These are phyloP conservation scores for Cenchrus americanus DNA, from an alignment of 176 grass and related monocot genomes.

Conservation along the genomic window DNA sequence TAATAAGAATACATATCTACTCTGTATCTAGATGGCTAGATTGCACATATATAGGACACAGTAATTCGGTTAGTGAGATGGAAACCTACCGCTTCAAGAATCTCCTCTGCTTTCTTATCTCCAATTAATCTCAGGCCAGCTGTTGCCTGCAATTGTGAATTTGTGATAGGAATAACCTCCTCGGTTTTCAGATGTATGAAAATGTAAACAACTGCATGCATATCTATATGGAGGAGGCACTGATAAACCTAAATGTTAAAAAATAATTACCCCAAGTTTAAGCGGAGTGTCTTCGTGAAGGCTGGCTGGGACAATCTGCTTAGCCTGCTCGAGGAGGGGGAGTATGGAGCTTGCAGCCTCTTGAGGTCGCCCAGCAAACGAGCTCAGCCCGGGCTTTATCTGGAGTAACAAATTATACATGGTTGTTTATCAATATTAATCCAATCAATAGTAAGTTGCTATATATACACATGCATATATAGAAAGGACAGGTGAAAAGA, in stretches of 20 bases:
- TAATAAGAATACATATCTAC: too few relatives aligned
- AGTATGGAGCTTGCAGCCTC: conserved; percentile 39
- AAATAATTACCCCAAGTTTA: conserved; percentile 35
- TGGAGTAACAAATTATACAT: background rate
- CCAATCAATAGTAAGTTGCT: too few relatives aligned
- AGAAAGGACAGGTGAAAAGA: too few relatives aligned
- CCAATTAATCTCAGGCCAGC: conserved; percentile 10
- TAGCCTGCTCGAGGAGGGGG: conserved; percentile 51
- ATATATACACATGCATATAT: too few relatives aligned
- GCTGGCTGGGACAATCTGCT: conserved; percentile 33
- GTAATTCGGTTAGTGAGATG: too few relatives aligned
- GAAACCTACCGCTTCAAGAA: background rate
- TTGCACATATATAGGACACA: too few relatives aligned
- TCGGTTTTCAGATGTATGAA: background rate
- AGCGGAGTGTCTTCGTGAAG: conserved; percentile 47
- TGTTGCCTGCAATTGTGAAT: conserved; percentile 13
- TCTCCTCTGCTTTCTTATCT: conserved; percentile 5
- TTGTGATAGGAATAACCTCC: background rate
- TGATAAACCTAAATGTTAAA: background rate
- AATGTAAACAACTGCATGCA: background rate
- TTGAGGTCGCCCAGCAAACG: conserved; percentile 47
- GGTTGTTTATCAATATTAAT: too few relatives aligned
- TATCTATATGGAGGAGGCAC: background rate
- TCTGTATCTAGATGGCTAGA: too few relatives aligned
- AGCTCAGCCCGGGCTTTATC: conserved; percentile 55